phyloP scores from a whole-genome alignment of 495 filamentous ascomycete genomes.

The Xylaria nigripes region DNA sequence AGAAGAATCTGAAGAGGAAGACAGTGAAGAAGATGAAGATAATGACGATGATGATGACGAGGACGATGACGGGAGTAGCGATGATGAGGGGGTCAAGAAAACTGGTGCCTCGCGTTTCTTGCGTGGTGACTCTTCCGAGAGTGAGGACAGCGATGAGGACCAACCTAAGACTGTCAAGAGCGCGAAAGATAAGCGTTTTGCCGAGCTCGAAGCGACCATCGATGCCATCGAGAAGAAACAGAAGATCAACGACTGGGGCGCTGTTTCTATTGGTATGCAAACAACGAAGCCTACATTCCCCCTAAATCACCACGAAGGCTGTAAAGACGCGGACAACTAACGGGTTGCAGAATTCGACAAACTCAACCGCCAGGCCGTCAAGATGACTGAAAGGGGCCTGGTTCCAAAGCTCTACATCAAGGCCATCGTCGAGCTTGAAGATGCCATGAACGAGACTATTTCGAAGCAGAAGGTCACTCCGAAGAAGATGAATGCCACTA shows the following conservation, averaged over 20 bases:
- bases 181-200: constrained; percentile 92
- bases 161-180: constrained; percentile 81
- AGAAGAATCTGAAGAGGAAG: constrained; percentile 40
- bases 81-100: constrained; percentile 52
- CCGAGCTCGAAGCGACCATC: constrained; percentile 85
- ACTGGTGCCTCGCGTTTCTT: constrained; percentile 74
- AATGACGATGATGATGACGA: constrained; percentile 41
- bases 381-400: constrained; percentile 65
- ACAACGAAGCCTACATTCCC: background rate
- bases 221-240: constrained; percentile 87
- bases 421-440: constrained; percentile 87
- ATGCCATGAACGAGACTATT: constrained; percentile 87
- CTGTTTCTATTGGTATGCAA: constrained; percentile 74
- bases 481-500: constrained; percentile 98
- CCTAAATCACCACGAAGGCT: background rate
- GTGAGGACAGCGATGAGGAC: constrained; percentile 78
- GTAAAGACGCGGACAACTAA: background rate
- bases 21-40: constrained; percentile 31
- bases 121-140: constrained; percentile 61
- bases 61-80: constrained; percentile 55
- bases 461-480: constrained; percentile 90
- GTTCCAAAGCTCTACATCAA: constrained; percentile 87
- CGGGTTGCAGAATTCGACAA: constrained; percentile 80
- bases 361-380: constrained; percentile 81
- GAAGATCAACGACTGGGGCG: constrained; percentile 95